These are phyloP conservation scores for Thalassiosira gravida DNA, from an alignment of 352 stramenopile species.

Conservation along the genomic window DNA sequence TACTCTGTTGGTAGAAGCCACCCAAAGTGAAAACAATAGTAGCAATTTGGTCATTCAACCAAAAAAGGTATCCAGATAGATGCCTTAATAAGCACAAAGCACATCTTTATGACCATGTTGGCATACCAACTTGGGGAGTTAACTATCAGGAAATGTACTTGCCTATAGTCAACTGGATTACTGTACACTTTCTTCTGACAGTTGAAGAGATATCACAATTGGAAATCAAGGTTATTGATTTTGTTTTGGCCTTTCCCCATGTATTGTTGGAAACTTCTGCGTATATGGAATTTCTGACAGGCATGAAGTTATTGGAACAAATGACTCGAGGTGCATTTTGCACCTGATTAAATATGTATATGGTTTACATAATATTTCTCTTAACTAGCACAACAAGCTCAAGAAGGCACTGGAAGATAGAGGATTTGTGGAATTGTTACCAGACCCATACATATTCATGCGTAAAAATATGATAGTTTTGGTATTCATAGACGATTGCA, in stretches of 20 bases:
- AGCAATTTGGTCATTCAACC: slow-evolving; percentile 17
- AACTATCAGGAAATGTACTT: slow-evolving; percentile 14
- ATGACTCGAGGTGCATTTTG: slow-evolving; percentile 10
- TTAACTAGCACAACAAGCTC: slow-evolving; percentile 53
- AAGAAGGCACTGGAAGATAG: slow-evolving; percentile 27
- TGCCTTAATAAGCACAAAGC: slow-evolving; percentile 5
- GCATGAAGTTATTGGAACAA: neutral
- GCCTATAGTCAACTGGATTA: slow-evolving; percentile 9
- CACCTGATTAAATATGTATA: slow-evolving; percentile 51
- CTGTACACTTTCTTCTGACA: slow-evolving; percentile 5
- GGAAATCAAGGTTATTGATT: slow-evolving; percentile 24
- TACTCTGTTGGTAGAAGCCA: neutral
- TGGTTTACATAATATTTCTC: slow-evolving; percentile 41
- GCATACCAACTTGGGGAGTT: neutral
- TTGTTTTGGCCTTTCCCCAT: slow-evolving; percentile 1
- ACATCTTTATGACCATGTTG: slow-evolving; percentile 4
- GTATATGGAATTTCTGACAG: slow-evolving; percentile 38
- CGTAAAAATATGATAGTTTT: slow-evolving; percentile 23
- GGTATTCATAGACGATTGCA: slow-evolving; percentile 37
- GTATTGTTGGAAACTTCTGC: slow-evolving; percentile 22
- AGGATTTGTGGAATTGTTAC: slow-evolving; percentile 35
- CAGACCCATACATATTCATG: slow-evolving; percentile 54
- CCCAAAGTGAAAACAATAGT: slow-evolving; percentile 3
- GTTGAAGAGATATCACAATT: slow-evolving; percentile 16
- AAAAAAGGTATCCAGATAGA: slow-evolving; percentile 3